A percentile compares a stretch with the other conserved stretches of the same genome.
These are phyloP conservation scores for Isatis lusitanica DNA, from an alignment of 441 rosid genomes.

Conservation along the genomic window DNA sequence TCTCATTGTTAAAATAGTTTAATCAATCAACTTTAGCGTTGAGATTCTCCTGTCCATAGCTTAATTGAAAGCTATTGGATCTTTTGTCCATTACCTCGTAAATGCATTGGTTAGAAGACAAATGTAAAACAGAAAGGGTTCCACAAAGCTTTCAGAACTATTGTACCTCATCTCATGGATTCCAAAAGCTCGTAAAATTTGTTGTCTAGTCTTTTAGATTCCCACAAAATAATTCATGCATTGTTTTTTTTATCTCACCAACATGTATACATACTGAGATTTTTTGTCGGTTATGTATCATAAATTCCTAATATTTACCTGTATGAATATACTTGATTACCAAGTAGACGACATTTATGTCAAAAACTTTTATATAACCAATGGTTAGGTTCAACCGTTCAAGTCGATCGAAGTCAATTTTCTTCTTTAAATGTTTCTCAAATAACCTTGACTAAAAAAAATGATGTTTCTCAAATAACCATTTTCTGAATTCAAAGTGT, in stretches of 20 bases:
- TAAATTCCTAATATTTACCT: too few species aligned
- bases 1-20: slow-evolving; percentile 2
- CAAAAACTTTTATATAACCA: background rate
- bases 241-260: too few species aligned
- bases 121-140: slow-evolving; percentile 6
- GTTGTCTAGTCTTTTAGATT: background rate
- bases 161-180: background rate
- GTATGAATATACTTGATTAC: too few species aligned
- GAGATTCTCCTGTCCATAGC: slow-evolving; percentile 15
- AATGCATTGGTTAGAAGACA: slow-evolving; percentile 21
- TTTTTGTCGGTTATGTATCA: too few species aligned
- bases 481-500: background rate
- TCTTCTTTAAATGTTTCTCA: background rate
- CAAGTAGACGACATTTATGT: background rate
- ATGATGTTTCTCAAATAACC: background rate
- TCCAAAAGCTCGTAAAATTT: background rate
- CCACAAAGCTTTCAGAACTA: slow-evolving; percentile 3
- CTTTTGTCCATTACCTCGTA: slow-evolving; percentile 25
- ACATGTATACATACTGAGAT: too few species aligned
- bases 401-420: background rate
- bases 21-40: slow-evolving; percentile 22
- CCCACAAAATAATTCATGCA: background rate
- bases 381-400: background rate
- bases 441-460: too few species aligned
- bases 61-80: slow-evolving; percentile 6